Conservation (phyloP, 352 stramenopile species). For the Phytophthora meadii region DNA sequence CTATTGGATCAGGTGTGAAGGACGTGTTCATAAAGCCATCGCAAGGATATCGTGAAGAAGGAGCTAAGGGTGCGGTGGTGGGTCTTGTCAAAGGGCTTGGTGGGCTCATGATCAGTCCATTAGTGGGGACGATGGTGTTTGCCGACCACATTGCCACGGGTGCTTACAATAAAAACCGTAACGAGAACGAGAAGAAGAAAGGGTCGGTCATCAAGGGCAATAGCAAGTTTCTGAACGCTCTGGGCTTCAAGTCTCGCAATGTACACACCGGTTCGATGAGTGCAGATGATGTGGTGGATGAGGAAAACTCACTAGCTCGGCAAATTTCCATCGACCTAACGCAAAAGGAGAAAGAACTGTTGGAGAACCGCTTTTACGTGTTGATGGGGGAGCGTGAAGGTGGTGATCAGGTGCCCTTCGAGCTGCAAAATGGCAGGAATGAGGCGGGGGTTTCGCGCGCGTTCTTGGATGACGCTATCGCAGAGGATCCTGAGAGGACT, state of each 20-base stretch:
- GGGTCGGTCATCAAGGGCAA: constrained; percentile 49
- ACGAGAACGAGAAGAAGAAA: constrained; percentile 47
- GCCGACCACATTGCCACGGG: constrained; percentile 65
- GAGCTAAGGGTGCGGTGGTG: constrained; percentile 55
- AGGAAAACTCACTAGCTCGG: constrained; percentile 18
- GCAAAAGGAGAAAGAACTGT: constrained; percentile 33
- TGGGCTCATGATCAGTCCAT: constrained; percentile 50
- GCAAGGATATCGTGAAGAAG: constrained; percentile 57
- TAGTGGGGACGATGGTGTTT: constrained; percentile 58
- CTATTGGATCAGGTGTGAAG: constrained; percentile 58
- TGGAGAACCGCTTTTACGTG: constrained; percentile 42
- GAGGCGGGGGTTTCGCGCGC: too few relatives aligned
- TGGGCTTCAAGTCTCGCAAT: constrained; percentile 42
- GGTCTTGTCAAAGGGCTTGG: constrained; percentile 56
- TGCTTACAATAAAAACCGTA: constrained; percentile 54
- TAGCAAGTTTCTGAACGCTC: constrained; percentile 37
- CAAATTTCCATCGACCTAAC: constrained; percentile 50
- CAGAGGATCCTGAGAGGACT: too few relatives aligned
- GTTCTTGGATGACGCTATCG: too few relatives aligned
- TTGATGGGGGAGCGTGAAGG: constrained; percentile 35
- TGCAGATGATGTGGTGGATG: constrained; percentile 39
- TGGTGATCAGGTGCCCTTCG: too few relatives aligned
- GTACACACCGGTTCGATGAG: constrained; percentile 54
- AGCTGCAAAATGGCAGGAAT: too few relatives aligned
- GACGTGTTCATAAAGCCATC: constrained; percentile 59